Base-by-base conservation (phyloP, 1,284 basidiomycete genomes). In the Boletellus deceptivus region DNA sequence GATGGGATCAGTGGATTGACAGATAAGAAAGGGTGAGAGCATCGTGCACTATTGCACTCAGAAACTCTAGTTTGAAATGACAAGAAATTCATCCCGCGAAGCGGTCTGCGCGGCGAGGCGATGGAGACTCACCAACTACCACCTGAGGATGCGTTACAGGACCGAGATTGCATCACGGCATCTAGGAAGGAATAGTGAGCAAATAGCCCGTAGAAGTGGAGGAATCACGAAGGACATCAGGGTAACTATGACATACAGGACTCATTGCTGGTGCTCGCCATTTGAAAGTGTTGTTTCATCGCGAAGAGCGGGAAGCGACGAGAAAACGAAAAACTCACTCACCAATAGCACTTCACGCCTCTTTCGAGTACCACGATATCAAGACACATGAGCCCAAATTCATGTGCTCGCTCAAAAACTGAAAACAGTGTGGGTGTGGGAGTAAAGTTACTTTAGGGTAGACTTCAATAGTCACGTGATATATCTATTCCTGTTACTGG, bases 21-120 rank as follows among this genome's bases (percentile, higher is more conserved):
- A 80, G 76, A 82, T 76, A 55, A 46, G 68, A 48, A 69, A 56
- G 43, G 61, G 72, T 67, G 58, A 85, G 83, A 87, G 77, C 86
- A 87, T 83, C 62, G 84, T 73, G 77, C 76, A 69, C 25, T 55
- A 31, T 51, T 51, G 74, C 79, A 72, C 86, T 89, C 86, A 89
- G 75, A 88, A 84, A 89, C 86, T 89, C 86, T 89, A 89, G 86
- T 89, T 89, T 89, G 86, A 86, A 85, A 31, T 77, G 71, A 66
- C 54, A 36, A 43, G 73, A 62, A 57, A 24, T 70, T 88, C 86
- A 86, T 86, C 82, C 65, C 62, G 59, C 52, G 53, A 56, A 63
- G 59, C 49, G 58, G 55, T 35, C 47, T 36, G 39, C 47, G 31
- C 36, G 8, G 20, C 24, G 59, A 48, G 43, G 35, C 8, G n/a